These are phyloP conservation scores for Avena atlantica DNA, from an alignment of 176 grass and related monocot species.

Conservation along the genomic window DNA sequence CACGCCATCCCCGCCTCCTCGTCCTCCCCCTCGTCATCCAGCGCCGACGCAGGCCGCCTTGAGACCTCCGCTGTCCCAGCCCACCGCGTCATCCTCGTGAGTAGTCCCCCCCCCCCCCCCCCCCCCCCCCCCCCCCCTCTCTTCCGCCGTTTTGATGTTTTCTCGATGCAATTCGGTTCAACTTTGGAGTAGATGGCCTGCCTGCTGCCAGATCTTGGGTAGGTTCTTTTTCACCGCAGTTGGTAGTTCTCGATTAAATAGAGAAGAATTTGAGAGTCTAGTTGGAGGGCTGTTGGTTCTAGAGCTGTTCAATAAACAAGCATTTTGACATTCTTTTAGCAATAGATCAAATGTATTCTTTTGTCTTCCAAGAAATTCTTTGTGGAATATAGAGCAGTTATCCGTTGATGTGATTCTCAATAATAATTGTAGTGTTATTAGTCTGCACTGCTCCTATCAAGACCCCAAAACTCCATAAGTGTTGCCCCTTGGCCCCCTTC, in stretches of 20 bases:
- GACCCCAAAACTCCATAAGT: not conserved
- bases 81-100: constrained; percentile 85
- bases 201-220: not conserved
- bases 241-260: not conserved
- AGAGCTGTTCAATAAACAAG: not conserved
- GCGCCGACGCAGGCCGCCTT: not conserved
- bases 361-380: not conserved
- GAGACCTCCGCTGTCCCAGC: constrained; percentile 64
- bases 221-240: not conserved
- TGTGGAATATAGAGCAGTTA: not conserved
- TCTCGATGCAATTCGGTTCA: not conserved
- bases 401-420: not conserved
- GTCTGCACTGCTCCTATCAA: not conserved
- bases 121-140: no score
- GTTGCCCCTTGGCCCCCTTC: no score
- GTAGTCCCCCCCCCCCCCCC: not conserved
- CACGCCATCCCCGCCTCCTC: constrained; percentile 45
- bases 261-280: not conserved
- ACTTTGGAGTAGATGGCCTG: not conserved
- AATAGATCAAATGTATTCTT: not conserved
- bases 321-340: not conserved
- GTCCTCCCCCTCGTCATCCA: not conserved
- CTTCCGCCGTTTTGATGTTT: not conserved
- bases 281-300: not conserved
- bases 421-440: not conserved